phyloP scores from a whole-genome alignment of 805 yeast species.

The Yarrowia sp. region DNA sequence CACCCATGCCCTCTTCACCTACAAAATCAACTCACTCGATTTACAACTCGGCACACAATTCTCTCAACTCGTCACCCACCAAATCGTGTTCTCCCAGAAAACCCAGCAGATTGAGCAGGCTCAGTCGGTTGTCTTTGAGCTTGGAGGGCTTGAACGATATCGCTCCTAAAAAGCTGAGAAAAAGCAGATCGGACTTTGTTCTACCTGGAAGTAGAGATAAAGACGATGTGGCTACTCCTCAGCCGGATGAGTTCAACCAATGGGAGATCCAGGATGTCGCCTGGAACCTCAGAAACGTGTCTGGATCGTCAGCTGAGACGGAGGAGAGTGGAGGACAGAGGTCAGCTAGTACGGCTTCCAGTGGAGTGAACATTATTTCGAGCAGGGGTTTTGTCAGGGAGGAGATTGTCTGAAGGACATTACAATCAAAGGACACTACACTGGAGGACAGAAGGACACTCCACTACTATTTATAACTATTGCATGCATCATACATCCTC shows the following conservation, averaged over 20 bases:
- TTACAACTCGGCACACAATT: slow-evolving; percentile 11
- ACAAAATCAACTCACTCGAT: slow-evolving; percentile 4
- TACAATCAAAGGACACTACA: too few species aligned
- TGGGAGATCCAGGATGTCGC: slow-evolving; percentile 27
- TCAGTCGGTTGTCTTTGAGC: not conserved
- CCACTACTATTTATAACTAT: too few species aligned
- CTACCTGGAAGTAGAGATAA: not conserved
- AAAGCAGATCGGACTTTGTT: not conserved
- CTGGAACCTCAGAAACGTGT: slow-evolving; percentile 26
- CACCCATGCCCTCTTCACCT: not conserved
- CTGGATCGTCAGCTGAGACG: slow-evolving; percentile 16
- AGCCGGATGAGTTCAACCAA: slow-evolving; percentile 23
- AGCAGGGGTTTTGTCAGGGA: slow-evolving; percentile 7
- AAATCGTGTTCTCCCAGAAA: slow-evolving; percentile 6
- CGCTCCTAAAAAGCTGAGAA: slow-evolving; percentile 18
- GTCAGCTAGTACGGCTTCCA: not conserved
- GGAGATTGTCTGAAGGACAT: too few species aligned
- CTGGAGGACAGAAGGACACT: too few species aligned
- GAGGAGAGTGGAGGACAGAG: not conserved
- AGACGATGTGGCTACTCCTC: not conserved
- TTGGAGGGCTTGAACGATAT: slow-evolving; percentile 13
- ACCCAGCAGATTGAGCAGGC: slow-evolving; percentile 18
- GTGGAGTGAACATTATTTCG: slow-evolving; percentile 4
- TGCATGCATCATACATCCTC: too few species aligned
- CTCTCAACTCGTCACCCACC: not conserved